phyloP scores from a whole-genome alignment of 345 rosid genomes.

The Lepidium sativum region DNA sequence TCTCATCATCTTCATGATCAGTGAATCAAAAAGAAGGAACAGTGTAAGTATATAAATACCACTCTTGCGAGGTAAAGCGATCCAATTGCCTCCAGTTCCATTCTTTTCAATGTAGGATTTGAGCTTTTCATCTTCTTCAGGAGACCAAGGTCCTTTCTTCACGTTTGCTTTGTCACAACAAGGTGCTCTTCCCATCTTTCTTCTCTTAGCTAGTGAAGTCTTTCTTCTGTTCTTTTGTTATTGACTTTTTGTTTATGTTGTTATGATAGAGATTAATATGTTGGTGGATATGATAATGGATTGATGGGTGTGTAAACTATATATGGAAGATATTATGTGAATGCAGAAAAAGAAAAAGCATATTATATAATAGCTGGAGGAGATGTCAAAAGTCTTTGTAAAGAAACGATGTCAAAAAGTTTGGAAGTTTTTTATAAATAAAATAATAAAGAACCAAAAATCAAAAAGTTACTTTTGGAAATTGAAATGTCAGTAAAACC shows the following conservation, averaged over 20 bases:
- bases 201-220: neutral
- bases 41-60: no score
- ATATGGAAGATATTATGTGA: slow-evolving; percentile 10
- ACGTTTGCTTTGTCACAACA: slow-evolving; percentile 86
- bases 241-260: neutral
- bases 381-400: neutral
- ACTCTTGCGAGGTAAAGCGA: slow-evolving; percentile 71
- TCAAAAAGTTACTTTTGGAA: slow-evolving; percentile 10
- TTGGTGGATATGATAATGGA: slow-evolving; percentile 20
- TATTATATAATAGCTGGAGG: slow-evolving; percentile 51
- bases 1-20: no score
- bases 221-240: neutral
- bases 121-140: slow-evolving; percentile 80
- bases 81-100: slow-evolving; percentile 88
- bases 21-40: no score
- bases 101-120: slow-evolving; percentile 56
- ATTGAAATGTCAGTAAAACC: neutral
- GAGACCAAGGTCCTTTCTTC: slow-evolving; percentile 92
- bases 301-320: slow-evolving; percentile 15
- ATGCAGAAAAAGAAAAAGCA: neutral
- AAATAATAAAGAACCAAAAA: neutral
- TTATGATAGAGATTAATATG: neutral
- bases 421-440: neutral
- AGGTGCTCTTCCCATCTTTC: slow-evolving; percentile 81
- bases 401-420: slow-evolving; percentile 4